A percentile compares a stretch with the other conserved stretches of the same genome.
Conservation (phyloP, 2,329 filamentous ascomycete genomes). For the Hansfordia pulvinata region DNA sequence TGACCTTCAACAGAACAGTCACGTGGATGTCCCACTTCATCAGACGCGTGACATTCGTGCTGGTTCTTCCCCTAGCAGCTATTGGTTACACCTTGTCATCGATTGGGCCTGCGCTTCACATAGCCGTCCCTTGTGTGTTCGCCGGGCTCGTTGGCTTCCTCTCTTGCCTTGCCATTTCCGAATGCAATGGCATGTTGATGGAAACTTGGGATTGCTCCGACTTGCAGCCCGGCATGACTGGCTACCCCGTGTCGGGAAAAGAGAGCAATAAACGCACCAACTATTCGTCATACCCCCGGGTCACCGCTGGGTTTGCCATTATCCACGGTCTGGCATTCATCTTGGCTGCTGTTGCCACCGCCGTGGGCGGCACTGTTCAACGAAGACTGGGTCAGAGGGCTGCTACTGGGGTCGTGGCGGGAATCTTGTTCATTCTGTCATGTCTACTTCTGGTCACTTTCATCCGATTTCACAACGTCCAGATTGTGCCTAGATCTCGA, state of each 20-base stretch:
- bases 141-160: constrained; percentile 56
- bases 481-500: constrained; percentile 53
- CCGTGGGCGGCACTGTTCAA: constrained; percentile 53
- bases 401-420: constrained; percentile 55
- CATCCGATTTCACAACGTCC: constrained; percentile 49
- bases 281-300: constrained; percentile 63
- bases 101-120: constrained; percentile 43
- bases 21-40: constrained; percentile 61
- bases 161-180: constrained; percentile 58
- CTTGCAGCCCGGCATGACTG: constrained; percentile 57
- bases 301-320: constrained; percentile 57
- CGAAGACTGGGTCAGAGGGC: constrained; percentile 52
- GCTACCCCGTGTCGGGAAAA: constrained; percentile 30
- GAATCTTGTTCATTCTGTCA: constrained; percentile 51
- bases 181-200: constrained; percentile 68
- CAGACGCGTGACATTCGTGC: constrained; percentile 53
- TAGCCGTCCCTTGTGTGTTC: constrained; percentile 52
- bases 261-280: constrained; percentile 40
- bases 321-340: constrained; percentile 59
- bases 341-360: constrained; percentile 54
- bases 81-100: constrained; percentile 56
- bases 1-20: constrained; percentile 49
- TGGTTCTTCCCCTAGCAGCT: constrained; percentile 52
- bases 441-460: constrained; percentile 48
- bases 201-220: constrained; percentile 74